Base-by-base conservation (phyloP, 768 basidiomycete genomes). In the Suillus paluster region DNA sequence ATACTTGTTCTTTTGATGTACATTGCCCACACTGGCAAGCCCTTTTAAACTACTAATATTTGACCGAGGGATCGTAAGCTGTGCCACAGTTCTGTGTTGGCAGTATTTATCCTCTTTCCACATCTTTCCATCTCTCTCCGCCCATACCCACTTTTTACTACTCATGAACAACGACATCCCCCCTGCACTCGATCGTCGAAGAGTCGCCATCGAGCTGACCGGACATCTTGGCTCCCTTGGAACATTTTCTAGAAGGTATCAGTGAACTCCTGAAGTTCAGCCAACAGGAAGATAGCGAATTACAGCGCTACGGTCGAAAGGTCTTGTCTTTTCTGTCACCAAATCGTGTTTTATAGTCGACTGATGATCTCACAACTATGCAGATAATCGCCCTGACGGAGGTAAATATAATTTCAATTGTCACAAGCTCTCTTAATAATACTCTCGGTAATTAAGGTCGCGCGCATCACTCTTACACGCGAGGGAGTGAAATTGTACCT, bases 371-470 rank as follows among this genome's bases (percentile, higher is more conserved):
- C 30, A 30, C 30, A 17, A 38, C 21, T 5, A 10, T 33, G 53
- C 64, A 86, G 85, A 75, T 86, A 56, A 75, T 86, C 56, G 72
- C 77, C 25, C 65, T 86, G 62, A 74, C 80, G 52, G 84, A 86
- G 84, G 85, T 86, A 78, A 74, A 61, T 66, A 66, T 63, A 62
- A 56, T 33, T 36, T 48, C 39, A n/a, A 33, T 62, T 30, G 21
- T n/a, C 12, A 5, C 30, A 53, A 25, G 45, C 10, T 38, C 34
- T 21, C 25, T 34, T n/a, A 5, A 54, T 59, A 53, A 55, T 19
- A 6, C 15, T 48, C 30, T 23, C 6, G 17, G 46, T 54, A 36
- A 45, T 15, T 33, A 62, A 86, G 85, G 74, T 82, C 52, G 81
- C 83, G 39, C 77, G 79, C 62, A 77, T 71, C 58, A 84, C 84